phyloP scores from a whole-genome alignment of 75 land plant species.

The Chamaecyparis obtusa region DNA sequence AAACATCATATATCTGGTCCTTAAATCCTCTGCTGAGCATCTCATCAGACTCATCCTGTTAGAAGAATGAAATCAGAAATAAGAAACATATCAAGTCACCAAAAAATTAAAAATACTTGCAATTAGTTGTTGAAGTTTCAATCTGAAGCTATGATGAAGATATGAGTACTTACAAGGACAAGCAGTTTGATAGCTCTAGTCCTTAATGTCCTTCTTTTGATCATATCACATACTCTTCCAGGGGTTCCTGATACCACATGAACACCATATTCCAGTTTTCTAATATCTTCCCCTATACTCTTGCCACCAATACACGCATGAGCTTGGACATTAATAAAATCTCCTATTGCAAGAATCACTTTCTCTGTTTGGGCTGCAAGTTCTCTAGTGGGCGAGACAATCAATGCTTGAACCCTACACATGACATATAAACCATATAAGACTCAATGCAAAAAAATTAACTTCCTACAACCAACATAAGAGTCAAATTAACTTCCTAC shows the following conservation, averaged over 20 bases:
- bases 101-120: not conserved
- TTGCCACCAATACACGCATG: conserved; percentile 97
- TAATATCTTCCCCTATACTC: conserved; percentile 93
- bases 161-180: conserved; percentile 60
- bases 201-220: conserved; percentile 87
- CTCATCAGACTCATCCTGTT: conserved; percentile 99
- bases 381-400: conserved; percentile 94
- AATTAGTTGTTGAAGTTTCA: not conserved
- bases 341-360: conserved; percentile 86
- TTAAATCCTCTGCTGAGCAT: conserved; percentile 99
- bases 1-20: conserved; percentile 99
- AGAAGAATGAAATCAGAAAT: not conserved
- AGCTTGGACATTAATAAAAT: conserved; percentile 82
- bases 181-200: conserved; percentile 87
- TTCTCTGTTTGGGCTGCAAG: conserved; percentile 94
- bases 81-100: not conserved
- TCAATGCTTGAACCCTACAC: conserved; percentile 90
- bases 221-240: conserved; percentile 98
- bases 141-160: not conserved
- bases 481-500: not conserved
- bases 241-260: conserved; percentile 99
- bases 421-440: not conserved
- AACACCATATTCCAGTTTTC: conserved; percentile 92
- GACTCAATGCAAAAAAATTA: not conserved
- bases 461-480: not conserved